Evolutionary conservation across 345 rosid genomes (phyloP).

Genomic region (Hibiscus syriacus): DNA sequence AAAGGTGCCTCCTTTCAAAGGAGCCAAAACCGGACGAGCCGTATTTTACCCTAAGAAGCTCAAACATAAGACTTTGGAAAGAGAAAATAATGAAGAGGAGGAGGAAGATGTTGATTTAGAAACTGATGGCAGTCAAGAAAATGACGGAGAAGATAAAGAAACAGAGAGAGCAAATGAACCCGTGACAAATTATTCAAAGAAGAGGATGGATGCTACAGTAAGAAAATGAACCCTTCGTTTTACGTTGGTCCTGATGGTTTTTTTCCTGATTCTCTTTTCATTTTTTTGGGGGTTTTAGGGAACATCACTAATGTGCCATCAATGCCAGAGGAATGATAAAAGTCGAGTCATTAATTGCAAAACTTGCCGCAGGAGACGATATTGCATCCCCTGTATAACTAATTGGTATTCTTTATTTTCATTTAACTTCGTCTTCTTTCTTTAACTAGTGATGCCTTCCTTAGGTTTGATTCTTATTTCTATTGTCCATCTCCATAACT

Average conservation of each 20-base stretch:
- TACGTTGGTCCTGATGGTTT: background rate
- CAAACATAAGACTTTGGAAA: background rate
- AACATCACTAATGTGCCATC: constrained; percentile 39
- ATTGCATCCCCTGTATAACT: constrained; percentile 33
- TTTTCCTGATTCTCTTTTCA: background rate
- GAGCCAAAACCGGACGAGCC: background rate
- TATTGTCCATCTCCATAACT: no score
- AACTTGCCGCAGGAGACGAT: constrained; percentile 35
- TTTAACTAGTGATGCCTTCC: no score
- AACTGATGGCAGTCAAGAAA: background rate
- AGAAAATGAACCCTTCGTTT: background rate
- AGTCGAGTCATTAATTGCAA: constrained; percentile 35
- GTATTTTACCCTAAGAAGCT: background rate
- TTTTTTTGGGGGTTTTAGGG: background rate
- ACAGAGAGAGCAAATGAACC: background rate
- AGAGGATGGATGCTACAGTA: background rate
- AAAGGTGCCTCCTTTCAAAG: background rate
- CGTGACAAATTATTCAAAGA: background rate
- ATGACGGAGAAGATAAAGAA: background rate
- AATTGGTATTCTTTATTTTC: constrained; percentile 30
- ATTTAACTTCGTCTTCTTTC: background rate
- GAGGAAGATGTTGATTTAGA: background rate
- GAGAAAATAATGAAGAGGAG: background rate
- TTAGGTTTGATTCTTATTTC: no score
- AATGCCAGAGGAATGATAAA: constrained; percentile 49